Percentiles rank a stretch among this genome's conserved stretches.
phyloP scores from a whole-genome alignment of 1,284 basidiomycete species.

The Cryptococcus sp. region DNA sequence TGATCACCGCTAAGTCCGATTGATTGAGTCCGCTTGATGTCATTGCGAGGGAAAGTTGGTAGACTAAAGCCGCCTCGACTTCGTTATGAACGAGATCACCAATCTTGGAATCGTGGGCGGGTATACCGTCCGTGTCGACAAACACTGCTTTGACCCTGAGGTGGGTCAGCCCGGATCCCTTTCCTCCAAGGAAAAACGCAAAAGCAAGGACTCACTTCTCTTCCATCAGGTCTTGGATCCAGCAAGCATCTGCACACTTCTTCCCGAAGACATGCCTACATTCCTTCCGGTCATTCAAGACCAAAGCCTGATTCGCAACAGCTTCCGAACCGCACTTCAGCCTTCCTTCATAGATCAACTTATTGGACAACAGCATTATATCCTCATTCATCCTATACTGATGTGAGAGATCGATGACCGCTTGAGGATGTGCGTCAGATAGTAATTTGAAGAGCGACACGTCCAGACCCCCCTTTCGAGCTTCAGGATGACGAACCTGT shows the following conservation, averaged over 20 bases:
- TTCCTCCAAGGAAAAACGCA: not conserved
- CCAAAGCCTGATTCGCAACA: conserved; percentile 61
- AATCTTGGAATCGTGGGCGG: conserved; percentile 71
- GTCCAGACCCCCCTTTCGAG: conserved; percentile 79
- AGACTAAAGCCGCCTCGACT: conserved; percentile 61
- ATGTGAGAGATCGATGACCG: conserved; percentile 73
- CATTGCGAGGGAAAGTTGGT: conserved; percentile 59
- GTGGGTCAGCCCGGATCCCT: not conserved
- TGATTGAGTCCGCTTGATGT: conserved; percentile 61
- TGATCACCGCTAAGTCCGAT: conserved; percentile 78
- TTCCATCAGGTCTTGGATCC: conserved; percentile 64
- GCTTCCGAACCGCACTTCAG: conserved; percentile 71
- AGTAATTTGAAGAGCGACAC: conserved; percentile 83
- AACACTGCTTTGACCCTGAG: conserved; percentile 77
- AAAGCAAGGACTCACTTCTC: conserved; percentile 54
- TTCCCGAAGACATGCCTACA: conserved; percentile 19
- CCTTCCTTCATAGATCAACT: conserved; percentile 75
- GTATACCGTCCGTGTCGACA: conserved; percentile 80
- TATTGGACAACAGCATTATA: conserved; percentile 91
- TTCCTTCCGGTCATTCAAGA: conserved; percentile 53
- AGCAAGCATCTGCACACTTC: conserved; percentile 52
- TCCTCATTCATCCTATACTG: conserved; percentile 98
- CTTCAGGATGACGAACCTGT: conserved; percentile 73
- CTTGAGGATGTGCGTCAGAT: conserved; percentile 74
- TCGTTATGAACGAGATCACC: conserved; percentile 87